A percentile compares a stretch with the other conserved stretches of the same genome.
phyloP scores from a whole-genome alignment of 164 flowering plant species.

The Annona squamosa region DNA sequence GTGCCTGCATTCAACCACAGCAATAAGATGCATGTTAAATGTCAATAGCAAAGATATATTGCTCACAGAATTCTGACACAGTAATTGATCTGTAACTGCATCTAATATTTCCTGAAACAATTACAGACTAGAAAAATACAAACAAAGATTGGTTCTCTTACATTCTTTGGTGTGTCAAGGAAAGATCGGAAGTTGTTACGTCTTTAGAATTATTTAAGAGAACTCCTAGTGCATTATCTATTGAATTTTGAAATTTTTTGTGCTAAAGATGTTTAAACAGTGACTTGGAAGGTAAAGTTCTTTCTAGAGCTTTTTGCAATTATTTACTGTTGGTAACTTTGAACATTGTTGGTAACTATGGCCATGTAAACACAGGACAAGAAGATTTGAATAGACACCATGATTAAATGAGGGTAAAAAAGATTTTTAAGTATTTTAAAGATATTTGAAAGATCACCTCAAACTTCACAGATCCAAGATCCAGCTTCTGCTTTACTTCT shows the following conservation, averaged over 20 bases:
- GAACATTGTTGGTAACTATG: too few relatives aligned
- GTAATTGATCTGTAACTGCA: too few relatives aligned
- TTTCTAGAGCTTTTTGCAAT: neutral
- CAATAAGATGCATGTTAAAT: neutral
- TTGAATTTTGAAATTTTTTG: too few relatives aligned
- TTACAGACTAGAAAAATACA: neutral
- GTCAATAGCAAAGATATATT: neutral
- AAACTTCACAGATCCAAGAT: conserved; percentile 84
- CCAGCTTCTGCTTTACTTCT: conserved; percentile 96
- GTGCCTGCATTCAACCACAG: conserved; percentile 40
- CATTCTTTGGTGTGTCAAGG: neutral
- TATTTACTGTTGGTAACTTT: too few relatives aligned
- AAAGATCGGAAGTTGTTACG: neutral
- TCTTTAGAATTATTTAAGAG: neutral
- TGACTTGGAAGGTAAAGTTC: neutral
- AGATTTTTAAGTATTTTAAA: too few relatives aligned
- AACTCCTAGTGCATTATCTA: neutral
- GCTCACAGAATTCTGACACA: too few relatives aligned
- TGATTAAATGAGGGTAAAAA: too few relatives aligned
- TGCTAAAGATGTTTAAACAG: neutral
- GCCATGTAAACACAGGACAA: too few relatives aligned
- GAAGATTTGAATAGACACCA: too few relatives aligned
- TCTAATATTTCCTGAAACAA: neutral
- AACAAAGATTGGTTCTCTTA: neutral
- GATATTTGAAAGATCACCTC: conserved; percentile 43